A percentile compares a stretch with the other conserved stretches of the same genome.
phyloP scores from a whole-genome alignment of 1,284 basidiomycete species.

The Pseudozyma flocculosa region DNA sequence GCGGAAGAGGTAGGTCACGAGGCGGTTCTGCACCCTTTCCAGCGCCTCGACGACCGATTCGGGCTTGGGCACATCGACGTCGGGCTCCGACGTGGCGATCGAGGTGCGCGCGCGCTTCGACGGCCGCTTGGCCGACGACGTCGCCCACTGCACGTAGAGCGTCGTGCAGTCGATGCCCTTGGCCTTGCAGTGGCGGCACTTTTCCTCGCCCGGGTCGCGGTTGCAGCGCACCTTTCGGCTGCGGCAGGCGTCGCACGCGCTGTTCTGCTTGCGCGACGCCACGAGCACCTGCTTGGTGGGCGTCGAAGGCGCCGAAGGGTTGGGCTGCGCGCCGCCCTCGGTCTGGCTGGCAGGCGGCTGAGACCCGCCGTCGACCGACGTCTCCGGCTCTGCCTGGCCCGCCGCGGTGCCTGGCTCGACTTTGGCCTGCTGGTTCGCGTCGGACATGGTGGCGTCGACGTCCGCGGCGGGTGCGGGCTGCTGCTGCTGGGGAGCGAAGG shows the following conservation, averaged over 20 bases:
- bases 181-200: constrained; percentile 45
- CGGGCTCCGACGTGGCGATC: constrained; percentile 12
- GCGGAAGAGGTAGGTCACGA: constrained; percentile 31
- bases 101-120: constrained; percentile 33
- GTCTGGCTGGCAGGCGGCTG: too few species aligned
- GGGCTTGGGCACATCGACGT: constrained; percentile 22
- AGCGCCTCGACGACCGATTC: constrained; percentile 16
- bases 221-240: constrained; percentile 48
- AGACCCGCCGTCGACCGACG: not conserved
- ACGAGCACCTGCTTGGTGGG: constrained; percentile 25
- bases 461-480: too few species aligned
- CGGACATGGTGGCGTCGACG: not conserved
- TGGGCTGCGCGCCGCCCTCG: too few species aligned
- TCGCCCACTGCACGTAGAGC: constrained; percentile 45
- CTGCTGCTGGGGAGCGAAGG: too few species aligned
- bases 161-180: constrained; percentile 50
- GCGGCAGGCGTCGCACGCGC: constrained; percentile 46
- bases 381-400: not conserved
- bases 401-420: too few species aligned
- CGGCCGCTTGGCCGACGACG: constrained; percentile 37
- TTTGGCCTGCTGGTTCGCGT: too few species aligned
- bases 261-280: constrained; percentile 48
- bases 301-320: constrained; percentile 5
- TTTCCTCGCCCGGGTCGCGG: constrained; percentile 30
- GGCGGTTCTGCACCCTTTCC: constrained; percentile 15